phyloP scores from a whole-genome alignment of 2,329 filamentous ascomycete genomes.

The Colletotrichum salicis region DNA sequence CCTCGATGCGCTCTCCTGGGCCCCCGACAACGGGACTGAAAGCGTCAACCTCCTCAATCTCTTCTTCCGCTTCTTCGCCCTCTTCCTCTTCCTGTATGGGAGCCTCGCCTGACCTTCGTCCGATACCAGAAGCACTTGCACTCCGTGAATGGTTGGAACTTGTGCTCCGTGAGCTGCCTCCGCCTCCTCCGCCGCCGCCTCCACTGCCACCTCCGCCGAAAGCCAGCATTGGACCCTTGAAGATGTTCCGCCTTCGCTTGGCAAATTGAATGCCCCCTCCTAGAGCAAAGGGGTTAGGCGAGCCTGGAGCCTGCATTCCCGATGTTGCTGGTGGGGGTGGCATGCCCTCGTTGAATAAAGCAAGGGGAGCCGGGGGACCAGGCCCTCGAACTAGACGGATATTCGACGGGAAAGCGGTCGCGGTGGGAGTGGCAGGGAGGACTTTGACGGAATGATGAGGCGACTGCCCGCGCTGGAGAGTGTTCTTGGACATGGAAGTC shows the following conservation, averaged over 20 bases:
- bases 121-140: slow-evolving; percentile 71
- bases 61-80: slow-evolving; percentile 55
- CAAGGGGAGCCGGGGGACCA: slow-evolving; percentile 60
- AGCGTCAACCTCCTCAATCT: slow-evolving; percentile 68
- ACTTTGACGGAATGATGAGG: slow-evolving; percentile 95
- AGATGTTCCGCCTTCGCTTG: slow-evolving; percentile 81
- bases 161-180: slow-evolving; percentile 49
- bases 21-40: slow-evolving; percentile 63
- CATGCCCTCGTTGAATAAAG: slow-evolving; percentile 69
- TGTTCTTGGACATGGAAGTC: slow-evolving; percentile 74
- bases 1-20: slow-evolving; percentile 57
- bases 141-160: slow-evolving; percentile 61
- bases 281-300: slow-evolving; percentile 65
- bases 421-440: slow-evolving; percentile 87
- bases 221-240: slow-evolving; percentile 81
- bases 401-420: slow-evolving; percentile 81
- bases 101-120: slow-evolving; percentile 77
- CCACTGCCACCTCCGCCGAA: slow-evolving; percentile 54
- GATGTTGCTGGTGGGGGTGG: slow-evolving; percentile 47
- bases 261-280: slow-evolving; percentile 75
- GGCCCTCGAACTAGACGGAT: slow-evolving; percentile 81
- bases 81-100: slow-evolving; percentile 76
- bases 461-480: slow-evolving; percentile 72
- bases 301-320: slow-evolving; percentile 56
- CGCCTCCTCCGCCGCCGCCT: slow-evolving; percentile 35